Evolutionary conservation across 371 early-diverging fungal species (phyloP), one percentile per base, ranked within the genome.

Genomic region (Choanephora cucurbitarum): DNA sequence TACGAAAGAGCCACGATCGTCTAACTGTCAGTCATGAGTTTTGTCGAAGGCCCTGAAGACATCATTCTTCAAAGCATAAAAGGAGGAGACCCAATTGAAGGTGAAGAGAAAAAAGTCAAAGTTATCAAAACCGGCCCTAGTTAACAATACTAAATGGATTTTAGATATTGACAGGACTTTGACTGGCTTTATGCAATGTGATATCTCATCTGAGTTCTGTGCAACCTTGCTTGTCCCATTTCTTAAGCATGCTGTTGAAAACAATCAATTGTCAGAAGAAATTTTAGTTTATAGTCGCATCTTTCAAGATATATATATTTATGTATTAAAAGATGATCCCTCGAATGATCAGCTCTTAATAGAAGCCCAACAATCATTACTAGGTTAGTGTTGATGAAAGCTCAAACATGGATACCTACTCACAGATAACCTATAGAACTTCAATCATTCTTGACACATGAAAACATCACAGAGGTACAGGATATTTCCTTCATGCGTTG

Each of bases 181-280:
- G 14, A 37, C 18, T 8, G n/a, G 8, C 8, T 49, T 17, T 37
- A 37, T 37, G n/a, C 17, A 33, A 13, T 18, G 19, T 2, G 14
- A 31, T 21, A 21, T 49, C 4, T 37, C 37, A 18, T 34, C 49
- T 9, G 39, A 9, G 8, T 49, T 49, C 21, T 49, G 49, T 14
- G 32, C 49, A 11, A 19, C 49, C 3, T 21, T 37, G 9, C 21
- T 49, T 49, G 32, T 49, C 11, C 49, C 49, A 33, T 3, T 37
- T 14, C 17, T 49, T 14, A 5, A 37, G 15, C 49, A 49, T 49
- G 28, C 39, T 14, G 21, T 22, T 13, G 8, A 22, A 37, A 49
- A 34, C 14, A 11, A 9, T 37, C 37, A 37, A 14, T 37, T 11
- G 10, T 3, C 21, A 49, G 19, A 9, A 14, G 17, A 32, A n/a